Base-by-base conservation (phyloP, 805 yeast genomes). In the Starmerella powellii region DNA sequence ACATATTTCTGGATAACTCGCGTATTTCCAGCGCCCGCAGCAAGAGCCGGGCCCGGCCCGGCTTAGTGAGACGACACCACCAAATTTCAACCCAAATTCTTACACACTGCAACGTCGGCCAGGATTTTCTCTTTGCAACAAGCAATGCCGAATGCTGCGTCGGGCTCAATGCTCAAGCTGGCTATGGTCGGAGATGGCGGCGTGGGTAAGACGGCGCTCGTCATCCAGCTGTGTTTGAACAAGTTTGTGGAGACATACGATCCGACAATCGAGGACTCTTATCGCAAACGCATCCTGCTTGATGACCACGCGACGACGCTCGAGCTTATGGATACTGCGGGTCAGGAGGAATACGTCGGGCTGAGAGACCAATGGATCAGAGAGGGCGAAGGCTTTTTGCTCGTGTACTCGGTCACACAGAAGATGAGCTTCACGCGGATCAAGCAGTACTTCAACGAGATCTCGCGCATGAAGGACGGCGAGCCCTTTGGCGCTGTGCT, bases 131-230 rank as follows among this genome's bases (percentile, higher is more conserved):
- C n/a, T n/a, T n/a, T n/a, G n/a, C n/a, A n/a, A n/a, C n/a, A n/a
- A 8, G 30, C 12, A 13, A 33, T 33, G 37, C 13, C 37, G 12
- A 20, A 31, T 8, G 29, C 33, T 11, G 16, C 32, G 16, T 21
- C 41, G 8, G 51, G 47, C 12, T 35, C 63, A 37, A 49, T 63
- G 61, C 86, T 78, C 60, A 84, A 88, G 59, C 65, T 91, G 45
- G 96, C 91, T 11, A 96, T 91, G 38, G 94, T 91, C 41, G 99
- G 98, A 43, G 97, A 96, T 39, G 97, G 97, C 62, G 96, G 95
- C 63, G 98, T 91, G 40, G 99, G 99, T 64, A 91, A 91, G 63
- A 83, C 95, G 12, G 97, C 98, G 4, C 68, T 91, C 50, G 91
- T 97, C 31, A 88, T 91, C 53, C 94, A 88, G 63, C 54, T 62